A percentile compares a stretch with the other conserved stretches of the same genome.
phyloP scores from a whole-genome alignment of 2,329 filamentous ascomycete genomes.

The Laburnicola sp. region DNA sequence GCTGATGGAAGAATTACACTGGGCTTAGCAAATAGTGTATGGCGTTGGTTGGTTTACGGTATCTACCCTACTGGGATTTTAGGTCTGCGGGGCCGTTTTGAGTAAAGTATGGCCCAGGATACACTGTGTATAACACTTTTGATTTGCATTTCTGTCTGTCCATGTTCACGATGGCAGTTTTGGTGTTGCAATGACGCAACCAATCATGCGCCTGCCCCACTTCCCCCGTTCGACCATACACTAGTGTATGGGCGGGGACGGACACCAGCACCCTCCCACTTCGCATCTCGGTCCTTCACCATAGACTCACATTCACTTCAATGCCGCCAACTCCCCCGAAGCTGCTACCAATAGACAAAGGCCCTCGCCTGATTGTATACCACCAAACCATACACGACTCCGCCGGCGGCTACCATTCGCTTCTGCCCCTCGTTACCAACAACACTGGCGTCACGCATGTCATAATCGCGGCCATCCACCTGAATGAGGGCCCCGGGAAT shows the following conservation, averaged over 20 bases:
- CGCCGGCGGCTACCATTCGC: slow-evolving; percentile 59
- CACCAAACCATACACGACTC: slow-evolving; percentile 66
- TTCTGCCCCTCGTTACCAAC: slow-evolving; percentile 63
- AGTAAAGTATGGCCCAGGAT: not conserved
- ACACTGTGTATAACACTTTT: slow-evolving; percentile 1
- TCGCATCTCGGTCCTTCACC: slow-evolving; percentile 1
- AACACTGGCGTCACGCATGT: slow-evolving; percentile 74
- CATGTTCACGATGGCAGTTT: not conserved
- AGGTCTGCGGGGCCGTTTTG: slow-evolving; percentile 1
- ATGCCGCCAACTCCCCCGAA: slow-evolving; percentile 37
- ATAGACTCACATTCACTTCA: slow-evolving; percentile 1
- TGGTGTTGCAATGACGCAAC: slow-evolving; percentile 31
- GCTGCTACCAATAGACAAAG: slow-evolving; percentile 41
- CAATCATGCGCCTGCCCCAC: slow-evolving; percentile 22
- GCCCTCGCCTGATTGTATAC: slow-evolving; percentile 58
- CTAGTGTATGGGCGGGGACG: not conserved
- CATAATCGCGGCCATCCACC: slow-evolving; percentile 82
- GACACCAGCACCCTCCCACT: slow-evolving; percentile 10
- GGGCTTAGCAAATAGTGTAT: slow-evolving; percentile 14
- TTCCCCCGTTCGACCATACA: slow-evolving; percentile 30
- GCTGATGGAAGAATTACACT: slow-evolving; percentile 8
- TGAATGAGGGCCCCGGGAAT: slow-evolving; percentile 68
- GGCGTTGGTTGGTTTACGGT: slow-evolving; percentile 28
- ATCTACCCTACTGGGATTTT: slow-evolving; percentile 11
- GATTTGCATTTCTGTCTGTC: not conserved